phyloP scores from a whole-genome alignment of 805 yeast species.

The Komagataella ulmi region DNA sequence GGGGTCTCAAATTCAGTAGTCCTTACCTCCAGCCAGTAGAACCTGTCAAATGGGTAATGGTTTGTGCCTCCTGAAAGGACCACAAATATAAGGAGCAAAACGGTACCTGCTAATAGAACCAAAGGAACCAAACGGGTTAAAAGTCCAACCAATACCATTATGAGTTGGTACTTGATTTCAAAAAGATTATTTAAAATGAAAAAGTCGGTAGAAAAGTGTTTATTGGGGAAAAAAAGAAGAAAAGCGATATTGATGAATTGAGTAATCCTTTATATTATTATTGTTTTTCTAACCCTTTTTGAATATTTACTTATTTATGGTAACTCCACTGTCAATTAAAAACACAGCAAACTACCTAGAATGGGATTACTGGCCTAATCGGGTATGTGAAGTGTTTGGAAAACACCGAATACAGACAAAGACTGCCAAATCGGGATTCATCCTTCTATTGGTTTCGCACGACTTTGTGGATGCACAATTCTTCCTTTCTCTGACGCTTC shows the following conservation, averaged over 20 bases:
- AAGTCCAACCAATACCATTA: not conserved
- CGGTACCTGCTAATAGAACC: constrained; percentile 29
- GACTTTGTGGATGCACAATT: not conserved
- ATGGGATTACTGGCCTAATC: not conserved
- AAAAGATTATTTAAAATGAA: not conserved
- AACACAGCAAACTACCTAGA: not conserved
- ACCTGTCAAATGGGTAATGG: constrained; percentile 44
- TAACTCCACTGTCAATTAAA: not conserved
- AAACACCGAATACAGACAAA: not conserved
- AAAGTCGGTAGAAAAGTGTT: not conserved
- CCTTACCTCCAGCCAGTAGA: constrained; percentile 63
- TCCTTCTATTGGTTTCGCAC: not conserved
- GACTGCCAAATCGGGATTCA: not conserved
- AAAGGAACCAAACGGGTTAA: constrained; percentile 21
- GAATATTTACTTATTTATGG: not conserved
- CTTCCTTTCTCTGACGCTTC: constrained; percentile 1
- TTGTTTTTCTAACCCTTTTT: not conserved
- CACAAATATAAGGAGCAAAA: constrained; percentile 39
- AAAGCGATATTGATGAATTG: not conserved
- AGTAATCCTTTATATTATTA: not conserved
- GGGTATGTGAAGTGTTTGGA: not conserved
- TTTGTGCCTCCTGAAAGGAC: constrained; percentile 52
- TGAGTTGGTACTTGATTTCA: not conserved
- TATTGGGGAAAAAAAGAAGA: not conserved
- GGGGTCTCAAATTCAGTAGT: constrained; percentile 42